phyloP scores from a whole-genome alignment of 2,329 filamentous ascomycete genomes.

The Aspergillus puulaauensis region DNA sequence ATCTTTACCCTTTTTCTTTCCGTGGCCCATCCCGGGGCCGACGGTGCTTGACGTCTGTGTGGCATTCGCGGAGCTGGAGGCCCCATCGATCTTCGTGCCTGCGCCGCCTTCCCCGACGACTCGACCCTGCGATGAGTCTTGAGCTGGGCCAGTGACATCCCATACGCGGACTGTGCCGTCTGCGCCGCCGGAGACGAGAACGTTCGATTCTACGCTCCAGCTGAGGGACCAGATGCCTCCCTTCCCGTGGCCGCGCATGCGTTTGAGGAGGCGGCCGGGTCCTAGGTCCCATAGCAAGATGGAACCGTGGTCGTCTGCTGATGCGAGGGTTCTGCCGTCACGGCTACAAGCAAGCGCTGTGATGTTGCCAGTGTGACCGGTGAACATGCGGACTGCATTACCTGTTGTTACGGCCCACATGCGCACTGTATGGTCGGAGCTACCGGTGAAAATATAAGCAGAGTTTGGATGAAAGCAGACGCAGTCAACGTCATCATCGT shows the following conservation, averaged over 20 bases:
- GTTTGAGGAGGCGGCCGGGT: slow-evolving; percentile 83
- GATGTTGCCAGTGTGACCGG: slow-evolving; percentile 84
- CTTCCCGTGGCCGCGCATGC: slow-evolving; percentile 89
- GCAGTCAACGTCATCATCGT: slow-evolving; percentile 88
- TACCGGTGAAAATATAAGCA: slow-evolving; percentile 88
- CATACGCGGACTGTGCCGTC: slow-evolving; percentile 92
- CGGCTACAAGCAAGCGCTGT: slow-evolving; percentile 82
- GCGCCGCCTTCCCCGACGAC: slow-evolving; percentile 50
- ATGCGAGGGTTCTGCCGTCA: slow-evolving; percentile 87
- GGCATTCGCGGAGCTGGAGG: slow-evolving; percentile 48
- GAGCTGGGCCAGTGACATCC: slow-evolving; percentile 76
- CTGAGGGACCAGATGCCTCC: slow-evolving; percentile 91
- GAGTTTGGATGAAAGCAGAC: slow-evolving; percentile 95
- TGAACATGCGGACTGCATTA: slow-evolving; percentile 84
- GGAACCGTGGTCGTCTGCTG: slow-evolving; percentile 81
- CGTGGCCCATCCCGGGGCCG: slow-evolving; percentile 37
- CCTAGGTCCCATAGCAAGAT: slow-evolving; percentile 94
- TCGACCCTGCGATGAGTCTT: slow-evolving; percentile 57
- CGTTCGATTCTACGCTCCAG: slow-evolving; percentile 89
- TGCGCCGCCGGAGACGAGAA: slow-evolving; percentile 85
- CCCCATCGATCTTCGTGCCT: slow-evolving; percentile 53
- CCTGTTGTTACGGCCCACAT: slow-evolving; percentile 97
- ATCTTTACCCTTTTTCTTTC: slow-evolving; percentile 79
- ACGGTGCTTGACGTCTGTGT: slow-evolving; percentile 46
- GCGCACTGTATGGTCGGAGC: slow-evolving; percentile 86